These are phyloP conservation scores for Cystofilobasidium capitatum DNA, from an alignment of 768 basidiomycete genomes.

Conservation along the genomic window DNA sequence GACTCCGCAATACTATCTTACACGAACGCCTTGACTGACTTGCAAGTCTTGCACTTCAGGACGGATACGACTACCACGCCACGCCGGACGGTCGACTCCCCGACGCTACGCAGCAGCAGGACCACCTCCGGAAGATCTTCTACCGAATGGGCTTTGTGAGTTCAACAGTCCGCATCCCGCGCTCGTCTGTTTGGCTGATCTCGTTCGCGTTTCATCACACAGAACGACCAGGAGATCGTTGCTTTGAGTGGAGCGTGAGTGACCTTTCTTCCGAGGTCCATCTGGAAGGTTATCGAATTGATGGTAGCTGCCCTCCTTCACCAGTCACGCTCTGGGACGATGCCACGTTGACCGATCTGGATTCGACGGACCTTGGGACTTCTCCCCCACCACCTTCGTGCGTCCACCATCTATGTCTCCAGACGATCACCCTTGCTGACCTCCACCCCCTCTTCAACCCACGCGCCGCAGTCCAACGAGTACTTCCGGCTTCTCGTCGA, in stretches of 20 bases:
- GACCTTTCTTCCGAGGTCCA: slow-evolving; percentile 54
- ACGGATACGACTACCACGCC: slow-evolving; percentile 54
- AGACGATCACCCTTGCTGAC: not conserved
- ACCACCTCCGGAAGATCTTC: slow-evolving; percentile 81
- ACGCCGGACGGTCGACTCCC: slow-evolving; percentile 42
- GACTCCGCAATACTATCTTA: slow-evolving; percentile 42
- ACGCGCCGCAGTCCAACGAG: slow-evolving; percentile 34
- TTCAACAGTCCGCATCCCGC: too few species aligned
- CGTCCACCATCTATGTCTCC: not conserved
- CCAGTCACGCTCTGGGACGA: slow-evolving; percentile 75
- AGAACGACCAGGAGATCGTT: slow-evolving; percentile 92
- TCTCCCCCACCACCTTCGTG: slow-evolving; percentile 52
- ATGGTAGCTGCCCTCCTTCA: not conserved
- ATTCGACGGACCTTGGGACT: slow-evolving; percentile 39
- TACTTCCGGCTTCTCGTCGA: slow-evolving; percentile 67
- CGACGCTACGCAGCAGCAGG: slow-evolving; percentile 69
- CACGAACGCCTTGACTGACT: not conserved
- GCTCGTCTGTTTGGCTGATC: too few species aligned
- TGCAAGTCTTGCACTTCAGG: not conserved
- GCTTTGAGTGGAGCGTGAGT: slow-evolving; percentile 42
- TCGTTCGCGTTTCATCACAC: too few species aligned
- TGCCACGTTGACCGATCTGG: slow-evolving; percentile 66
- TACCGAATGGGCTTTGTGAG: slow-evolving; percentile 84
- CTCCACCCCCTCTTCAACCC: not conserved
- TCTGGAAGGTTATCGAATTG: slow-evolving; percentile 48